Conservation (phyloP, 2,329 filamentous ascomycete species). For the Metarhizium rileyi region DNA sequence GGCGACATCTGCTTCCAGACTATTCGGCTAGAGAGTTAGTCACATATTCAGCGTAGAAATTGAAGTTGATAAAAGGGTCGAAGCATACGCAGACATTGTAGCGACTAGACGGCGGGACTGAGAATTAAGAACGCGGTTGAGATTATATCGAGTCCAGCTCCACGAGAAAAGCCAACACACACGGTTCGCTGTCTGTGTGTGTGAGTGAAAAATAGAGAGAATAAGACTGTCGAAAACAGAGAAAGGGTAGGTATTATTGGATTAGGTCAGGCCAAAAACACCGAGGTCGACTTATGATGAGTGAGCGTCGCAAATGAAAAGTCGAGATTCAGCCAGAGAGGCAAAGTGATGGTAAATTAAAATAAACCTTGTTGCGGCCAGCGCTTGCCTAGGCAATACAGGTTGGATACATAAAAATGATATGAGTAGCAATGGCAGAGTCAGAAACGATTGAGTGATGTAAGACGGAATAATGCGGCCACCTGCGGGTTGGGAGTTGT, state of each 20-base stretch:
- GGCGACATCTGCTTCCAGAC: constrained; percentile 52
- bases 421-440: neutral
- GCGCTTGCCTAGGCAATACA: constrained; percentile 2
- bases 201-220: neutral
- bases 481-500: constrained; percentile 4
- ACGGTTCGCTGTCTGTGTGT: neutral
- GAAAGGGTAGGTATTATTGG: neutral
- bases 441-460: neutral
- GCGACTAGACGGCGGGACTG: neutral
- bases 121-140: neutral
- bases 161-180: neutral
- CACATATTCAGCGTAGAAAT: neutral
- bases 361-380: constrained; percentile 1
- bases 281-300: neutral
- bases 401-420: neutral
- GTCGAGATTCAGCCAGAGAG: constrained; percentile 1
- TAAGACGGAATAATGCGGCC: constrained; percentile 3
- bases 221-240: neutral
- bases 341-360: constrained; percentile 1
- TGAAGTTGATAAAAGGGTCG: neutral
- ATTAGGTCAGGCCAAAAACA: neutral
- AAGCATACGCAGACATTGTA: constrained; percentile 8
- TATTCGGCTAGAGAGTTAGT: constrained; percentile 17
- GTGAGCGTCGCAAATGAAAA: neutral
- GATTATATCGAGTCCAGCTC: constrained; percentile 13